Conservation (phyloP, 176 grass and related monocot genomes). For the Tuctoria greenei region DNA sequence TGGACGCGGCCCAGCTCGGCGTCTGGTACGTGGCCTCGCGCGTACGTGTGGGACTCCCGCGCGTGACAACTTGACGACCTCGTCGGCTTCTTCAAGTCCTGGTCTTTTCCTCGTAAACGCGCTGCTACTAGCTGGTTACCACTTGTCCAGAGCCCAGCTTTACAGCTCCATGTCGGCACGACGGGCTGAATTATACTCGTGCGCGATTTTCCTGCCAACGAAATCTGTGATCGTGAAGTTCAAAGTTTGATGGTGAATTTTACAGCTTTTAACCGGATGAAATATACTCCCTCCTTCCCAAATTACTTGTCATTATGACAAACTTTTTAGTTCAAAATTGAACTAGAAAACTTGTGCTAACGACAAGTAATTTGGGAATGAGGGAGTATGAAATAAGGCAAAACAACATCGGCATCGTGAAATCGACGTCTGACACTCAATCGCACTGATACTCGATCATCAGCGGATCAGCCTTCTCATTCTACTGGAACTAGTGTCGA, state of each 20-base stretch:
- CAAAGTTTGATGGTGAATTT: not conserved
- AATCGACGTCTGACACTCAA: not conserved
- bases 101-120: not conserved
- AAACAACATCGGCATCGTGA: not conserved
- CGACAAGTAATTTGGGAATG: too few relatives aligned
- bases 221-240: not conserved
- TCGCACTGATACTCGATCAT: not conserved
- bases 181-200: not conserved
- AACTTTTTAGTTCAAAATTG: too few relatives aligned
- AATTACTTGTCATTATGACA: too few relatives aligned
- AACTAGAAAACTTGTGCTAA: too few relatives aligned
- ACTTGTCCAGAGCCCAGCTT: not conserved
- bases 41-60: conserved; percentile 28
- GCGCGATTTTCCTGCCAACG: not conserved
- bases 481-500: not conserved
- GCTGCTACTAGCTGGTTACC: not conserved
- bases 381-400: too few relatives aligned
- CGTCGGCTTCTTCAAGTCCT: not conserved
- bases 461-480: not conserved
- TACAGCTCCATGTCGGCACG: not conserved
- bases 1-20: conserved; percentile 34
- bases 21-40: conserved; percentile 34
- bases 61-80: not conserved
- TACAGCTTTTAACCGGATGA: not conserved
- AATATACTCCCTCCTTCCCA: too few relatives aligned